Evolutionary conservation across 2,329 filamentous ascomycete genomes (phyloP), one percentile per base, ranked within the genome.

Genomic region (Pestalotiopsis sp.): DNA sequence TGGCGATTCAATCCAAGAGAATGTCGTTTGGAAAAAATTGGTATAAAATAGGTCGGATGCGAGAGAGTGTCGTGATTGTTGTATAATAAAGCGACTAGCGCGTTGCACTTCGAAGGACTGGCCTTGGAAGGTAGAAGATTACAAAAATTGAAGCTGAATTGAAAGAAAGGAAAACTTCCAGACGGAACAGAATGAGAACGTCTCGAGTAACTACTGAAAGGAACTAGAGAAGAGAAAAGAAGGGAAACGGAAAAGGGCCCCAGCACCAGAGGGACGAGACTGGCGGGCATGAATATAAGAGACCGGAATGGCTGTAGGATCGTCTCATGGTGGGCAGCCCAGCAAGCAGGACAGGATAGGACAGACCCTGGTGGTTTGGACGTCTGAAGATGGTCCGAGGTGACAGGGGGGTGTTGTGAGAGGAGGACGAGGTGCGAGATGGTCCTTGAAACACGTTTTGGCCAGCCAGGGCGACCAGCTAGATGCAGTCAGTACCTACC

Each of bases 41-140:
- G 17, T 52, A 23, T 36, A 63, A n/a, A 52, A 52, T 9, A 17
- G 45, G 45, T 52, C 45, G 45, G 45, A 59, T 23, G 23, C 57
- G 41, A 69, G 57, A 66, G 58, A 66, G 64, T 52, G 31, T 36
- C 31, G 62, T 52, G n/a, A 63, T 68, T 70, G 62, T 67, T 68
- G 69, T 67, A 68, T 72, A 73, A 36, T 36, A 36, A 36, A 72
- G 84, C 84, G 83, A 80, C 83, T 85, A 39, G 84, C 84, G 83
- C 83, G 83, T 73, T 75, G n/a, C 23, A 39, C 17, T 62, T 62
- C 67, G 76, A 74, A 86, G 84, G 84, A 81, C 84, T 85, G 84
- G 84, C 84, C 84, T 84, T 71, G 74, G 74, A 73, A 62, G 31
- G 75, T 74, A 73, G 75, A 75, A 73, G 67, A 74, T 72, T 77